A percentile compares a stretch with the other conserved stretches of the same genome.
Evolutionary conservation across 495 filamentous ascomycete species (phyloP).

Genomic region (Aspergillus biplanus): DNA sequence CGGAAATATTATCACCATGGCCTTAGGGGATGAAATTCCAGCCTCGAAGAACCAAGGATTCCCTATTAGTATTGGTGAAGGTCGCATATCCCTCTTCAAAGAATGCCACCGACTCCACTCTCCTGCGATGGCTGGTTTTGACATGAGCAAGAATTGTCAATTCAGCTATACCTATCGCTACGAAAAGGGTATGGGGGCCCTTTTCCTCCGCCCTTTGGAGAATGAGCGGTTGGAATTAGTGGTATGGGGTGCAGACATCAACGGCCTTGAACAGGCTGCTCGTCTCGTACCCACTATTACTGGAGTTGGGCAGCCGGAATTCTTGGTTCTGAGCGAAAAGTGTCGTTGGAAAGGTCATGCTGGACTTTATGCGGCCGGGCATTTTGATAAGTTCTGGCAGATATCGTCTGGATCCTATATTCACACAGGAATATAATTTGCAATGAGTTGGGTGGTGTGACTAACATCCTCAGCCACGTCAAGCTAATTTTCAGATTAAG

Average conservation of each 20-base stretch:
- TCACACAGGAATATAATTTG: constrained; percentile 10
- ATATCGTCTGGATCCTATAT: constrained; percentile 38
- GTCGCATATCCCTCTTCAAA: constrained; percentile 16
- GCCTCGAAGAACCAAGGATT: constrained; percentile 17
- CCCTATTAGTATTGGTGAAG: constrained; percentile 24
- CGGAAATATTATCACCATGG: constrained; percentile 43
- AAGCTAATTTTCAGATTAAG: neutral
- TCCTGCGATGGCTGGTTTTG: neutral
- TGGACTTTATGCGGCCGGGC: constrained; percentile 58
- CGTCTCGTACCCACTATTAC: constrained; percentile 60
- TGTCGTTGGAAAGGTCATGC: constrained; percentile 56
- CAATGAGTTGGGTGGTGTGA: neutral
- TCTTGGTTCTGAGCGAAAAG: constrained; percentile 48
- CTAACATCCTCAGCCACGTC: neutral
- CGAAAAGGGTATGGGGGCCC: constrained; percentile 45
- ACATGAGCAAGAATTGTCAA: constrained; percentile 2
- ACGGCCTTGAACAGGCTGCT: constrained; percentile 53
- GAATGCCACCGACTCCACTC: neutral
- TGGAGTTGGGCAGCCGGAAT: constrained; percentile 63
- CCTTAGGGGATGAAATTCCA: constrained; percentile 23
- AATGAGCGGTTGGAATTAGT: constrained; percentile 55
- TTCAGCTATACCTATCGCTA: constrained; percentile 24
- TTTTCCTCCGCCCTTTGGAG: constrained; percentile 52
- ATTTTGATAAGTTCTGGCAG: constrained; percentile 58
- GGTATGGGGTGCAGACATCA: constrained; percentile 55